Conservation (phyloP, 306 rosid species). For the Crataegus laevigata region DNA sequence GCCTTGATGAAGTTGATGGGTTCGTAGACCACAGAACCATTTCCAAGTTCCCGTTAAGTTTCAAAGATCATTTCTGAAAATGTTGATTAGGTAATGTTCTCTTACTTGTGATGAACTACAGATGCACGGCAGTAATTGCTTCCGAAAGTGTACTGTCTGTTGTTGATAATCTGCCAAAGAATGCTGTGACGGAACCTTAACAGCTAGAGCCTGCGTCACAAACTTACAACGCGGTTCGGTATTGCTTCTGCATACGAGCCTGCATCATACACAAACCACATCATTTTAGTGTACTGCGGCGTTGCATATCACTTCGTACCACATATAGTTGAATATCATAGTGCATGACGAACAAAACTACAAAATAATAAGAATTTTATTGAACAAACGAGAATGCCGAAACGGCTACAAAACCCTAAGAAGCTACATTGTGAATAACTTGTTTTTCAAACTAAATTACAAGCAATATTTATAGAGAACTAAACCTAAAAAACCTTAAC, state of each 20-base stretch:
- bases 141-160: conserved; percentile 22
- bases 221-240: neutral
- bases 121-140: conserved; percentile 40
- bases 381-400: too few species aligned
- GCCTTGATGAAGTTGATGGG: conserved; percentile 54
- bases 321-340: too few species aligned
- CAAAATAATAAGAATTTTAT: too few species aligned
- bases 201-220: neutral
- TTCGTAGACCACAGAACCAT: conserved; percentile 68
- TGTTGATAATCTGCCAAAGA: conserved; percentile 28
- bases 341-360: too few species aligned
- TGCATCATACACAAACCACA: neutral
- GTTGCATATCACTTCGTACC: neutral
- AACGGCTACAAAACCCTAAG: too few species aligned
- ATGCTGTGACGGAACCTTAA: conserved; percentile 13
- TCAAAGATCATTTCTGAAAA: neutral
- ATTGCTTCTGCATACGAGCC: neutral
- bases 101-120: conserved; percentile 2
- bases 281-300: neutral
- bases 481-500: too few species aligned
- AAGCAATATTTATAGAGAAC: too few species aligned
- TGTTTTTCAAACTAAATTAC: too few species aligned
- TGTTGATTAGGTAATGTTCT: neutral
- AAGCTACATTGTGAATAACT: too few species aligned
- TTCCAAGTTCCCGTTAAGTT: conserved; percentile 72